Base-by-base conservation (phyloP, 768 basidiomycete genomes). In the Cystofilobasidium bisporidii region DNA sequence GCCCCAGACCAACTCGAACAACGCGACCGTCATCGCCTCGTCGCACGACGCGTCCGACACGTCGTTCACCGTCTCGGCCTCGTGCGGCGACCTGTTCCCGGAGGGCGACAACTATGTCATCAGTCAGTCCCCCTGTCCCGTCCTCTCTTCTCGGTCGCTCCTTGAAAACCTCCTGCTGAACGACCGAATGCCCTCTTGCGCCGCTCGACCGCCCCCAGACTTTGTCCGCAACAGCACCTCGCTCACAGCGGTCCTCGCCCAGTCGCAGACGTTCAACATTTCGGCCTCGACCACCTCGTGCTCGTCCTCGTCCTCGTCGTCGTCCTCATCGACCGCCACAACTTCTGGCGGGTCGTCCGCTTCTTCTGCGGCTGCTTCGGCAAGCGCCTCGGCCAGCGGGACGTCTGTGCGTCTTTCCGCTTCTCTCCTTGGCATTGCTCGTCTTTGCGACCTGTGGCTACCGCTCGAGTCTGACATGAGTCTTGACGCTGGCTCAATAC, bases 261-360 rank as follows among this genome's bases (percentile, higher is more conserved):
- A 62, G 47, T n/a, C 20, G 26, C 43, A 62, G 22, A 17, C 28
- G 32, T 62, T 62, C 47, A 62, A 48, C 61, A 62, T 62, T 20
- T 47, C 61, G 20, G 43, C 45, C 43, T 28, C 61, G 14, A 48
- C 45, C 30, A 6, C 61, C 12, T 28, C 45, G n/a, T 28, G 22
- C 28, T 20, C 61, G 12, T 45, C 61, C 18, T 22, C 40, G n/a
- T 26, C 41, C 24, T 14, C 60, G 24, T 12, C 60, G 4, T 18
- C 40, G 11, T 14, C 40, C 17, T 24, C 28, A 18, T 32, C 60
- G 11, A 24, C 40, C 22, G 40, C n/a, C n/a, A n/a, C n/a, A n/a
- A n/a, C n/a, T n/a, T n/a, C n/a, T n/a, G n/a, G n/a, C n/a, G n/a
- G n/a, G n/a, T n/a, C 60, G 40, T 61, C 60, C 0, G 41, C 60